Base-by-base conservation (phyloP, 805 yeast genomes). In the Barnettozyma sp. region DNA sequence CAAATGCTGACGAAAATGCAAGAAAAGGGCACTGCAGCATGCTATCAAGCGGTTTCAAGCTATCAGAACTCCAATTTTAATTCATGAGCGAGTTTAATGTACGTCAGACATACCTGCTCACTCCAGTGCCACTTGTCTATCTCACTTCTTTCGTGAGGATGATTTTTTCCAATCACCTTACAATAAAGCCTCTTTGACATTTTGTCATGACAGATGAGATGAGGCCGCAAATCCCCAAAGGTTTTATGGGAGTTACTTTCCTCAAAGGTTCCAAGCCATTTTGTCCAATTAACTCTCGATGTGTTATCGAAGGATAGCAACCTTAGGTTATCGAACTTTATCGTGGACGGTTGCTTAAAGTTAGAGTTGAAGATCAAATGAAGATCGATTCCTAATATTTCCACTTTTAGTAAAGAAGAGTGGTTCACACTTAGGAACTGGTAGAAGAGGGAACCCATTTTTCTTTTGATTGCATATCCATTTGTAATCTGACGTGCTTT, bases 301-400 rank as follows among this genome's bases (percentile, higher is more conserved):
- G 41, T 35, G 32, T 49, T 55, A 35, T 58, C 59, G 16, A 58
- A 37, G 9, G 48, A 28, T n/a, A 57, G 34, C 16, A 54, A 17
- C 21, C 50, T 46, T 17, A 58, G 36, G 2, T 32, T 30, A 4
- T 50, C 47, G 25, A 56, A 49, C 1, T 32, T 19, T 18, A 38
- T 24, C 5, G 39, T 23, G 3, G 33, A 23, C 6, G 26, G 25
- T 24, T 31, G 25, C 12, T 18, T 24, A 3, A 29, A 14, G 13
- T 22, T 24, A n/a, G 2, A 13, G 27, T 42, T 40, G 20, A 51
- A 45, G 1, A 53, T 34, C 15, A 49, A 34, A 10, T 41, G 38
- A 11, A 46, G 13, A 30, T 53, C 55, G 23, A 52, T 18, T 8
- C 47, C 38, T 6, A 35, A 28, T 4, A 50, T 30, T 33, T 52